Conservation (phyloP, 2,329 filamentous ascomycete species). For the Colletotrichum sp. region DNA sequence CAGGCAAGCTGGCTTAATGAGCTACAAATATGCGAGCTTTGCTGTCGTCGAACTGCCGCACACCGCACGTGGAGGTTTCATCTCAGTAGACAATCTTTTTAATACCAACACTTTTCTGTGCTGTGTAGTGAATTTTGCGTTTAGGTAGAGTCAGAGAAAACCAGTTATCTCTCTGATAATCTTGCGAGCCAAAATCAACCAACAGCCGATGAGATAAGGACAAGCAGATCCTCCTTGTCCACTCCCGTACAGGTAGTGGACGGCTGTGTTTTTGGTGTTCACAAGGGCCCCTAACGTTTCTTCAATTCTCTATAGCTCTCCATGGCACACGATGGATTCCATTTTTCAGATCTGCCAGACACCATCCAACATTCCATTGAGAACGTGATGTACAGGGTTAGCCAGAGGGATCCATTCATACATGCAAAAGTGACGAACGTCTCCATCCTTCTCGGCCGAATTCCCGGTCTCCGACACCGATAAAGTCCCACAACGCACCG, state of each 20-base stretch:
- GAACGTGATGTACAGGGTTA: not conserved
- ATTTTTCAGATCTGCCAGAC: no score
- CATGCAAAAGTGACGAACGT: rapidly evolving
- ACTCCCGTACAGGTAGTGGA: no score
- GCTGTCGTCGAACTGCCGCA: no score
- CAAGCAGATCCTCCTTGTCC: not conserved
- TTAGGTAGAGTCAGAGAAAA: not conserved
- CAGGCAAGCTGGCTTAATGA: rapidly evolving
- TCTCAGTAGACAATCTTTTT: no score
- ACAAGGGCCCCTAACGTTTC: no score
- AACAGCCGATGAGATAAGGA: not conserved
- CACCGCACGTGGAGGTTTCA: rapidly evolving
- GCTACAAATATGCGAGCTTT: no score
- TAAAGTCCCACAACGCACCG: not conserved
- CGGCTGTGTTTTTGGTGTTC: no score
- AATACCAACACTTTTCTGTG: no score
- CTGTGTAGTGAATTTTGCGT: no score
- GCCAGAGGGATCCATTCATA: not conserved
- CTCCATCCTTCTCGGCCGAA: not conserved
- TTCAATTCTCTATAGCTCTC: no score
- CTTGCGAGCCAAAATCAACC: rapidly evolving
- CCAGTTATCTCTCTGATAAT: rapidly evolving
- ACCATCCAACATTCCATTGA: rapidly evolving
- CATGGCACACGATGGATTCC: rapidly evolving
- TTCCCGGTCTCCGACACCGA: not conserved